Evolutionary conservation across 495 filamentous ascomycete genomes (phyloP), one percentile per base, ranked within the genome.

Genomic region (Geoglossum glabrum): DNA sequence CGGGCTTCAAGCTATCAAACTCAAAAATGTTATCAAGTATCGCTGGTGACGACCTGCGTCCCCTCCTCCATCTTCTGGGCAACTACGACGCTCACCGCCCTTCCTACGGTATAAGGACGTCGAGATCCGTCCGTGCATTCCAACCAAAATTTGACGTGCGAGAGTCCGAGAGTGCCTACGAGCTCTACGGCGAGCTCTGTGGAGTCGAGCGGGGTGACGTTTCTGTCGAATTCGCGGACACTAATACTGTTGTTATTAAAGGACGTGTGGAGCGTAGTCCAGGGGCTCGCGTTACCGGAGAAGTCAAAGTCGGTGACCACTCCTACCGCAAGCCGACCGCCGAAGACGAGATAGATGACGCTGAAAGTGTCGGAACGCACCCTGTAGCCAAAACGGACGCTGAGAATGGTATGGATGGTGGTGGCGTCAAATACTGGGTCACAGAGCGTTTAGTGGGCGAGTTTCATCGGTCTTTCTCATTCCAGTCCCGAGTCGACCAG

Each of bases 101-200:
- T 57, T 59, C 54, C 54, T 56, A 60, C 66, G 59, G 30, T 46
- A 51, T 55, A 31, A 50, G 26, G 21, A 62, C 54, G 31, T 56
- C 34, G 61, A 60, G 40, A 63, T 62, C 60, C 57, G 64, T 56
- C 63, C 62, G 55, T 38, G 59, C 43, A 54, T 89, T 87, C 72
- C 67, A 71, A 9, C 87, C 87, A 0, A 79, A 79, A 60, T 95
- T 96, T 70, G 90, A 96, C 65, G 75, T 94, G 49, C 76, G 77
- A 58, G 88, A 95, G 70, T 68, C 73, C 1, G 72, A 76, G 45
- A 65, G 79, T 15, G 66, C 66, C 62, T 97, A 90, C 69, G 77
- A 89, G 63, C 81, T 97, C 1, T 80, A 92, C 63, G 89, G 88
- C 63, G 90, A 95, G 68, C 77, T 95, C 0, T 87, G 90, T 0